phyloP scores from a whole-genome alignment of 768 basidiomycete species.

The Obba rivulosa region DNA sequence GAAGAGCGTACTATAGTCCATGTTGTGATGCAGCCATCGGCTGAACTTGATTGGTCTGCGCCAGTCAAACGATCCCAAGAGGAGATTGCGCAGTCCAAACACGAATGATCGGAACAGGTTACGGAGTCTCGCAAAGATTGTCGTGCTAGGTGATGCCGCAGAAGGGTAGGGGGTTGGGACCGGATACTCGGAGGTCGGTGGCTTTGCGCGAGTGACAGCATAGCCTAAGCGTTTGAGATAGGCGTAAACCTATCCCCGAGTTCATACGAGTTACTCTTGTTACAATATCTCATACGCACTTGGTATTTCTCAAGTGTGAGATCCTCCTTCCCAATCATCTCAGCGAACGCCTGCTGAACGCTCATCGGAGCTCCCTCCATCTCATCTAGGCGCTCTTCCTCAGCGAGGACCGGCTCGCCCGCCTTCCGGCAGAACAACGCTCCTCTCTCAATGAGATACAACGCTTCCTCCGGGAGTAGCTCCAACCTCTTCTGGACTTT shows the following conservation, averaged over 20 bases:
- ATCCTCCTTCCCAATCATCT: slow-evolving; percentile 77
- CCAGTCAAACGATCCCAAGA: slow-evolving; percentile 45
- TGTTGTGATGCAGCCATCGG: slow-evolving; percentile 42
- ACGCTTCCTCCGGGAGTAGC: slow-evolving; percentile 89
- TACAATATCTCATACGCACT: slow-evolving; percentile 36
- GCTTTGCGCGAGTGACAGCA: slow-evolving; percentile 69
- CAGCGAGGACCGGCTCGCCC: slow-evolving; percentile 16
- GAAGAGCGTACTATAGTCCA: slow-evolving; percentile 45
- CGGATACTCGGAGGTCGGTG: slow-evolving; percentile 52
- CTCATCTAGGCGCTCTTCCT: slow-evolving; percentile 24
- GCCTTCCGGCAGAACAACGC: slow-evolving; percentile 80
- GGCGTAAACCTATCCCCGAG: slow-evolving; percentile 67
- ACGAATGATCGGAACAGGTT: no score
- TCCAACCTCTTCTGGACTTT: slow-evolving; percentile 67
- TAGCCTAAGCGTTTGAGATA: slow-evolving; percentile 93
- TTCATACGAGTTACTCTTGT: background rate
- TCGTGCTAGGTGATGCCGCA: slow-evolving; percentile 13
- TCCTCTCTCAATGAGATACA: slow-evolving; percentile 91
- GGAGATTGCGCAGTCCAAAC: slow-evolving; percentile 27
- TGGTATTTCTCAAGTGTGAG: slow-evolving; percentile 86
- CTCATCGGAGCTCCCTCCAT: slow-evolving; percentile 71
- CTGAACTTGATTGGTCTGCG: slow-evolving; percentile 57
- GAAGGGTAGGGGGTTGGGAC: slow-evolving; percentile 33
- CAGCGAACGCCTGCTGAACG: slow-evolving; percentile 84
- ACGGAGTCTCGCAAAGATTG: slow-evolving; percentile 29